phyloP scores from a whole-genome alignment of 2,329 filamentous ascomycete genomes.

The Delphinella strobiligena region DNA sequence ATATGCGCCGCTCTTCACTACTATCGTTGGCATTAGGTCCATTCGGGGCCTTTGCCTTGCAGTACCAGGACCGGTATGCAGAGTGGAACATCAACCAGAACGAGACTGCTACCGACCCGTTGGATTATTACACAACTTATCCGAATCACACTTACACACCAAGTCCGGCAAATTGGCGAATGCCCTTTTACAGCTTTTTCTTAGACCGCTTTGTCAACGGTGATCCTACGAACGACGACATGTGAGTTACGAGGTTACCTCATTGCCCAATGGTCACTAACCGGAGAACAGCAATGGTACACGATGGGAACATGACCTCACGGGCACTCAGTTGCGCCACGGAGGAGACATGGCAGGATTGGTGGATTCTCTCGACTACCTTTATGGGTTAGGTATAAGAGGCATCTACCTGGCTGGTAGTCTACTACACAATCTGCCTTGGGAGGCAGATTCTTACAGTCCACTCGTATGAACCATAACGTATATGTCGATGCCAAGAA shows the following conservation, averaged over 20 bases:
- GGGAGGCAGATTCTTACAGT: slow-evolving; percentile 48
- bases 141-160: slow-evolving; percentile 38
- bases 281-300: slow-evolving; percentile 36
- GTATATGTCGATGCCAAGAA: slow-evolving; percentile 52
- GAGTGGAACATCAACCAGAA: slow-evolving; percentile 53
- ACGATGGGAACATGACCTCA: slow-evolving; percentile 47
- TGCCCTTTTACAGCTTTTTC: slow-evolving; percentile 55
- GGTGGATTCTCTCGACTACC: slow-evolving; percentile 49
- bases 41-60: slow-evolving; percentile 3
- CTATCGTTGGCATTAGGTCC: slow-evolving; percentile 2
- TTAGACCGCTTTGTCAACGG: slow-evolving; percentile 54
- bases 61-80: slow-evolving; percentile 37
- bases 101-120: slow-evolving; percentile 39
- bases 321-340: slow-evolving; percentile 51
- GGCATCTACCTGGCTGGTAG: slow-evolving; percentile 53
- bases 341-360: slow-evolving; percentile 47
- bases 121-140: slow-evolving; percentile 48
- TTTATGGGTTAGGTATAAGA: slow-evolving; percentile 48
- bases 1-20: slow-evolving; percentile 5
- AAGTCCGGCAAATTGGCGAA: slow-evolving; percentile 51
- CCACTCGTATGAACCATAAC: slow-evolving; percentile 41
- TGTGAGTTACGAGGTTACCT: slow-evolving; percentile 11
- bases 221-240: slow-evolving; percentile 51
- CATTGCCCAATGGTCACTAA: neutral
- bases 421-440: slow-evolving; percentile 51